A percentile compares a stretch with the other conserved stretches of the same genome.
Evolutionary conservation across 192 early-diverging fungal genomes (phyloP).

Genomic region (Linnemannia exigua): DNA sequence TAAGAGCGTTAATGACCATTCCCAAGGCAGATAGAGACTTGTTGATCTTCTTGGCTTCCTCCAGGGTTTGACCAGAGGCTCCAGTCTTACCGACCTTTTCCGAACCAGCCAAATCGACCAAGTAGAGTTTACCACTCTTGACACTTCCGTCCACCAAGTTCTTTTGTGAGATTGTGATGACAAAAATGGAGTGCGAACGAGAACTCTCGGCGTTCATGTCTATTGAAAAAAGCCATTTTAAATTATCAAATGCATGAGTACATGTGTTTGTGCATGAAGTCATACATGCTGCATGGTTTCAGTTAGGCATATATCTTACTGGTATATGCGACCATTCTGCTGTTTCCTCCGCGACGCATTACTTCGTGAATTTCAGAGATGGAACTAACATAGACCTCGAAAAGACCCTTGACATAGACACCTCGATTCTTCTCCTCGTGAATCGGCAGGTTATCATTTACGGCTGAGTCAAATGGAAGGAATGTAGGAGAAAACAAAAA

Average conservation of each 20-base stretch:
- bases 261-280: background rate
- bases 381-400: conserved; percentile 97
- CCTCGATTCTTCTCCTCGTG: conserved; percentile 98
- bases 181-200: conserved; percentile 98
- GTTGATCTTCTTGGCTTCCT: conserved; percentile 99
- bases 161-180: conserved; percentile 96
- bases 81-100: conserved; percentile 99
- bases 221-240: conserved; percentile 41
- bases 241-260: conserved; percentile 13
- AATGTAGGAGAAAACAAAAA: conserved; percentile 6
- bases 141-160: conserved; percentile 90
- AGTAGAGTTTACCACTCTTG: conserved; percentile 92
- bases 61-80: conserved; percentile 97
- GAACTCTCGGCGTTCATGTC: conserved; percentile 99
- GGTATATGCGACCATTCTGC: conserved; percentile 92
- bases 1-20: conserved; percentile 99
- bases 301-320: conserved; percentile 67
- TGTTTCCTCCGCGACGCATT: conserved; percentile 92
- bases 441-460: conserved; percentile 92
- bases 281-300: too few relatives aligned
- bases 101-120: conserved; percentile 99
- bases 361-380: conserved; percentile 97
- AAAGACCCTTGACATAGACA: conserved; percentile 98
- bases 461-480: conserved; percentile 60
- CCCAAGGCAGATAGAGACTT: conserved; percentile 97